Percentiles rank a stretch among this genome's conserved stretches.
phyloP scores from a whole-genome alignment of 345 rosid species.

The Eucalyptus victrix region DNA sequence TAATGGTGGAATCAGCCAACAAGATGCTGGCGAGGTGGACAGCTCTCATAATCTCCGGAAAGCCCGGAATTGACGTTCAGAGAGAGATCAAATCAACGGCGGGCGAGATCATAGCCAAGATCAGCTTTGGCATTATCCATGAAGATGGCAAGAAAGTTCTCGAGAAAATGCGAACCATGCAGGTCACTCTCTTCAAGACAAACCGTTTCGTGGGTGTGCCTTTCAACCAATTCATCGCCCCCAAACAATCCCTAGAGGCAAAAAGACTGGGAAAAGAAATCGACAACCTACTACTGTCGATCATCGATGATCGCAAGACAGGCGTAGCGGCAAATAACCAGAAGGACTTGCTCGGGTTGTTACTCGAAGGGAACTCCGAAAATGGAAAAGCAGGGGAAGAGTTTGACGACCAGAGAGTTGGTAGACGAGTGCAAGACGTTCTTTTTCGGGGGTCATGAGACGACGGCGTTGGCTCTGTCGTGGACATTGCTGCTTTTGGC shows the following conservation, averaged over 20 bases:
- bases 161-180: constrained; percentile 58
- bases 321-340: neutral
- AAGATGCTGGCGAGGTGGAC: constrained; percentile 60
- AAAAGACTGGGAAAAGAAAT: constrained; percentile 57
- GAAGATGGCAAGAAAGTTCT: constrained; percentile 35
- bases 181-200: constrained; percentile 50
- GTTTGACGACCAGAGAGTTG: constrained; percentile 39
- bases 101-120: constrained; percentile 72
- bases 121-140: constrained; percentile 63
- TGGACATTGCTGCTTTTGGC: constrained; percentile 86
- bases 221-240: constrained; percentile 32
- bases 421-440: constrained; percentile 89
- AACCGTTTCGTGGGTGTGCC: constrained; percentile 84
- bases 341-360: constrained; percentile 47
- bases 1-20: constrained; percentile 69
- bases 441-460: constrained; percentile 85
- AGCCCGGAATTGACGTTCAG: constrained; percentile 51
- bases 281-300: constrained; percentile 43
- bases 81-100: constrained; percentile 48
- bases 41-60: constrained; percentile 22
- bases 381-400: constrained; percentile 17
- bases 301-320: constrained; percentile 33
- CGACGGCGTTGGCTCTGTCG: constrained; percentile 71
- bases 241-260: constrained; percentile 37
- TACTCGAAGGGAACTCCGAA: constrained; percentile 20